phyloP scores from a whole-genome alignment of 2,329 filamentous ascomycete genomes.

The Alternaria ethzedia region DNA sequence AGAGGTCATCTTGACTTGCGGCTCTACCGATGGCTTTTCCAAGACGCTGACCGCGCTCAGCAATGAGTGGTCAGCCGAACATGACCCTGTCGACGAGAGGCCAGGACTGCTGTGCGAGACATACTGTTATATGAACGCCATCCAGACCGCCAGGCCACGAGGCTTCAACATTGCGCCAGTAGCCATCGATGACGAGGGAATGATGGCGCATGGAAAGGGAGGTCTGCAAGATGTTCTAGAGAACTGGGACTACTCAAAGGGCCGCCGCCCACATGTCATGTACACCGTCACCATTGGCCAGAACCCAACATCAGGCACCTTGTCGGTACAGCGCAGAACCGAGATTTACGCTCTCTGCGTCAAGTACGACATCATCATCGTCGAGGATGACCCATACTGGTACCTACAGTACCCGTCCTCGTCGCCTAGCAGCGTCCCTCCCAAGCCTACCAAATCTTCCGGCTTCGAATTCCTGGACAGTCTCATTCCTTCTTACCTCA shows the following conservation, averaged over 20 bases:
- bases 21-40: constrained; percentile 82
- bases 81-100: constrained; percentile 70
- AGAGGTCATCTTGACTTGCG: constrained; percentile 79
- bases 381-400: constrained; percentile 97
- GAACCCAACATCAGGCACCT: constrained; percentile 81
- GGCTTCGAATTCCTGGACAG: constrained; percentile 83
- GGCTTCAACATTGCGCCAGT: constrained; percentile 78
- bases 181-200: constrained; percentile 78
- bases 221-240: constrained; percentile 78
- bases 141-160: constrained; percentile 69
- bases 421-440: constrained; percentile 45
- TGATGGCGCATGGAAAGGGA: constrained; percentile 74
- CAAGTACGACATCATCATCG: constrained; percentile 85
- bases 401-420: constrained; percentile 87
- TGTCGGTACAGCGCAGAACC: constrained; percentile 74
- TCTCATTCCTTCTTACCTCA: constrained; percentile 81
- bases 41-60: constrained; percentile 79
- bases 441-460: constrained; percentile 57
- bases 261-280: constrained; percentile 80
- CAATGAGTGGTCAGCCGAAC: constrained; percentile 74
- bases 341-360: constrained; percentile 82
- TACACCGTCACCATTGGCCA: constrained; percentile 94
- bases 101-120: constrained; percentile 81
- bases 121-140: constrained; percentile 80
- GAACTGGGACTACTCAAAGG: constrained; percentile 79